A percentile compares a stretch with the other conserved stretches of the same genome.
These are phyloP conservation scores for Prunus mume DNA, from an alignment of 306 rosid species.

Conservation along the genomic window DNA sequence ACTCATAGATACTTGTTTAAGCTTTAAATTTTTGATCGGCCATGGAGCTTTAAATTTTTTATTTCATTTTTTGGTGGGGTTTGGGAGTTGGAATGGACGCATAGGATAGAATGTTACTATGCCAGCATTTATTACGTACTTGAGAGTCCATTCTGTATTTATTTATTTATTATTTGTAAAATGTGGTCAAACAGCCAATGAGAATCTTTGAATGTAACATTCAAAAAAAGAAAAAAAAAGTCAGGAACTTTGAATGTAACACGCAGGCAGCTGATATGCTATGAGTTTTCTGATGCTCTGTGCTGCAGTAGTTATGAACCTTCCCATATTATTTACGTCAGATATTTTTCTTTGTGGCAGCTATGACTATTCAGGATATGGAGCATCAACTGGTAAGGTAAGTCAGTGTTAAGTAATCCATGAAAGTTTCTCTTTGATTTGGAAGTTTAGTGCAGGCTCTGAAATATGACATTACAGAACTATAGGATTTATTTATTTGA, in stretches of 20 bases:
- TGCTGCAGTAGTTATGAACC: background rate
- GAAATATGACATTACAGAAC: too few species aligned
- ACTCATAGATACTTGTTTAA: conserved; percentile 2
- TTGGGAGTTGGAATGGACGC: conserved; percentile 1
- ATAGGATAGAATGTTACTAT: background rate
- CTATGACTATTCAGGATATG: conserved; percentile 98
- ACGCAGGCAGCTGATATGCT: background rate
- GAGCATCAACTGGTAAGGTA: conserved; percentile 95
- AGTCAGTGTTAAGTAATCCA: conserved; percentile 20
- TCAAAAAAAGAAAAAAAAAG: background rate
- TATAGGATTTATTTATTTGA: too few species aligned
- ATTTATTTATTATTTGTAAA: too few species aligned
- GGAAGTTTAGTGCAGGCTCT: too few species aligned
- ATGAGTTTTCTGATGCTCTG: background rate
- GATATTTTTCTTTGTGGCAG: conserved; percentile 48
- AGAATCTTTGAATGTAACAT: background rate
- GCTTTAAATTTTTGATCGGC: background rate
- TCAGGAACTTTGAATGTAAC: background rate
- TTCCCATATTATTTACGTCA: conserved; percentile 22
- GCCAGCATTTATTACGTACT: background rate
- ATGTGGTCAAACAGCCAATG: background rate
- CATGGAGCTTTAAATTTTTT: background rate
- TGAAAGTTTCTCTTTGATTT: background rate
- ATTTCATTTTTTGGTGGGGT: background rate
- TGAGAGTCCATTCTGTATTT: background rate